These are phyloP conservation scores for Oenanthe javanica DNA, from an alignment of 140 eudicot genomes.

Conservation along the genomic window DNA sequence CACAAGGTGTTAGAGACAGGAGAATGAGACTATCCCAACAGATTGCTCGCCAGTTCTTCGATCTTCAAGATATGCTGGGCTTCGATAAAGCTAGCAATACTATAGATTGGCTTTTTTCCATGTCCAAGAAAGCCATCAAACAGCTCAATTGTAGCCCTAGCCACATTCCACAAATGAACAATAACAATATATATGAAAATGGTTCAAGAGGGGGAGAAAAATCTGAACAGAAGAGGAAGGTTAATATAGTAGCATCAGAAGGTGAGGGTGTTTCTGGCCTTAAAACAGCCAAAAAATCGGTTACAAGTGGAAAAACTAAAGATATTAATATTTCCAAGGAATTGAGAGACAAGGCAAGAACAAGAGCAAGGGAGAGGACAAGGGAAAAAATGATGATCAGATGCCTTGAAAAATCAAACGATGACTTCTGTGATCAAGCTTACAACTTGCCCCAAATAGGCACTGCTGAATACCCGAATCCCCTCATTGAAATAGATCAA, in stretches of 20 bases:
- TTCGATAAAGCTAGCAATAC: constrained; percentile 52
- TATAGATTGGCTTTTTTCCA: constrained; percentile 52
- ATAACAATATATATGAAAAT: constrained; percentile 16
- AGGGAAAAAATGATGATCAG: constrained; percentile 32
- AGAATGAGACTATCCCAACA: constrained; percentile 51
- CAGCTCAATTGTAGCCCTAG: constrained; percentile 21
- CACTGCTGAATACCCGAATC: constrained; percentile 19
- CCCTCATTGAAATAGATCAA: constrained; percentile 14
- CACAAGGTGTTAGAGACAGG: constrained; percentile 47
- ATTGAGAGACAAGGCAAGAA: constrained; percentile 44
- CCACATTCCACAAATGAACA: constrained; percentile 13
- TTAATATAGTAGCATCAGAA: constrained; percentile 14
- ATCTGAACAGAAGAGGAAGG: constrained; percentile 11
- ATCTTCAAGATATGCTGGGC: constrained; percentile 55
- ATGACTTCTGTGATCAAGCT: not conserved
- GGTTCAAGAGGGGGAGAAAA: constrained; percentile 10
- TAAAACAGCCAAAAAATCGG: not conserved
- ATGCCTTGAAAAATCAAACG: constrained; percentile 26
- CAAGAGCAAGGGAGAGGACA: constrained; percentile 50
- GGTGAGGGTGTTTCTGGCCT: constrained; percentile 5
- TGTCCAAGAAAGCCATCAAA: constrained; percentile 45
- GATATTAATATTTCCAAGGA: constrained; percentile 19
- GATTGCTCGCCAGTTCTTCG: constrained; percentile 47
- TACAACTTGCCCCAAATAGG: constrained; percentile 13
- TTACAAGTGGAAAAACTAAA: not conserved